Conservation (phyloP, 257 asterid genomes). For the Solanum neorickii region DNA sequence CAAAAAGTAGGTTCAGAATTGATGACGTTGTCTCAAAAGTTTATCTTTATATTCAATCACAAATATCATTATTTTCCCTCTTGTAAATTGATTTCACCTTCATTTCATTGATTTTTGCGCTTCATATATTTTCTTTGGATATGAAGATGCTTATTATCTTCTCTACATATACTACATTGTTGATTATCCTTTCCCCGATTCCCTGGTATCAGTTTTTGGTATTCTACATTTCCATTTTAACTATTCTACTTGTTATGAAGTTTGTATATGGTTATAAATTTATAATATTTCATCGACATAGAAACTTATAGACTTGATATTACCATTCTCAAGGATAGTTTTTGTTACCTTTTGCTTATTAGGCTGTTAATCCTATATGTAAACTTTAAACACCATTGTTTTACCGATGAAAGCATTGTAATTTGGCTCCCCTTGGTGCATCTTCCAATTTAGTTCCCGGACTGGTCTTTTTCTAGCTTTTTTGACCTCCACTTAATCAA, state of each 20-base stretch:
- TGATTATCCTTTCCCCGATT: background rate
- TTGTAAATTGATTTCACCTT: background rate
- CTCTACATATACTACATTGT: background rate
- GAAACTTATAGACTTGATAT: too few relatives aligned
- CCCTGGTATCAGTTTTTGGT: background rate
- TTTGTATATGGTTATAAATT: background rate
- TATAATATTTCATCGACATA: too few relatives aligned
- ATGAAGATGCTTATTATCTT: background rate
- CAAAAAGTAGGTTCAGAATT: constrained; percentile 12
- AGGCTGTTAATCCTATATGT: too few relatives aligned
- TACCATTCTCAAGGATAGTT: too few relatives aligned
- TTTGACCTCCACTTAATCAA: background rate
- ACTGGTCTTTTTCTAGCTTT: background rate
- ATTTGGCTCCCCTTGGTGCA: background rate
- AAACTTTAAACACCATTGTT: background rate
- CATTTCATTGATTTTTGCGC: background rate
- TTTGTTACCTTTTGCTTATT: too few relatives aligned
- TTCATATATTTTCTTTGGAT: background rate
- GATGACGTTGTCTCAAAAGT: background rate
- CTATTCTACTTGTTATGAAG: background rate
- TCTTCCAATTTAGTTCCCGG: background rate
- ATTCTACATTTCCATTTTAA: background rate
- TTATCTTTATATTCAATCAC: background rate
- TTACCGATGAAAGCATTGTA: background rate
- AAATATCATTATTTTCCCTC: background rate